phyloP scores from a whole-genome alignment of 2,329 filamentous ascomycete genomes.

The Chaetomium strumarium region DNA sequence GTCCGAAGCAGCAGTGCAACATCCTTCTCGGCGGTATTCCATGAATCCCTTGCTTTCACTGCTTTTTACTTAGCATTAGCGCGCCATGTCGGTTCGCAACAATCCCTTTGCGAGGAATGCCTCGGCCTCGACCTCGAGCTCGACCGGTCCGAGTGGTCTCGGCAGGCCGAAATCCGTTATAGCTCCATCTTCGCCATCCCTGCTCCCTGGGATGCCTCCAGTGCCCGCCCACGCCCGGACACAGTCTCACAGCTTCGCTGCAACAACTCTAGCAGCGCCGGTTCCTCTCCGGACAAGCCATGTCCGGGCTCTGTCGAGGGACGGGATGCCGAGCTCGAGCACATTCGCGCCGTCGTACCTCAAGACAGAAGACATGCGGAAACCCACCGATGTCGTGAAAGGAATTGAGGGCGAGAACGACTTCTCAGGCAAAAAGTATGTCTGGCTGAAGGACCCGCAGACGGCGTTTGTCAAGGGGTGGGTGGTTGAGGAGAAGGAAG shows the following conservation, averaged over 20 bases:
- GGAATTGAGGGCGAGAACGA: slow-evolving; percentile 96
- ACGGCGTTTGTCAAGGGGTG: slow-evolving; percentile 88
- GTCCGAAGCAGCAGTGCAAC: slow-evolving; percentile 7
- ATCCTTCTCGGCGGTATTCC: slow-evolving; percentile 16
- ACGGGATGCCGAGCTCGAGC: slow-evolving; percentile 57
- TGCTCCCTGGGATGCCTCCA: slow-evolving; percentile 35
- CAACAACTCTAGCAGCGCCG: slow-evolving; percentile 33
- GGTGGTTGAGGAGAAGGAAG: slow-evolving; percentile 74
- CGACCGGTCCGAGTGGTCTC: slow-evolving; percentile 50
- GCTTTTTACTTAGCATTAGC: slow-evolving; percentile 21
- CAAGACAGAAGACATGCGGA: slow-evolving; percentile 70
- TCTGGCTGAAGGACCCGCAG: slow-evolving; percentile 88
- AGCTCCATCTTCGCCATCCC: slow-evolving; percentile 53
- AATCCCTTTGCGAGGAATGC: slow-evolving; percentile 71
- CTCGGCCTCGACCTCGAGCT: slow-evolving; percentile 65
- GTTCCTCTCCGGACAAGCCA: slow-evolving; percentile 31
- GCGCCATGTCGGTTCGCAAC: slow-evolving; percentile 64
- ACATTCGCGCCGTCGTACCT: slow-evolving; percentile 98
- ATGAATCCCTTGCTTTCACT: slow-evolving; percentile 11
- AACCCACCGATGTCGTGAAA: slow-evolving; percentile 47
- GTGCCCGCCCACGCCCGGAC: slow-evolving; percentile 56
- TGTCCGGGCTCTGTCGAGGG: slow-evolving; percentile 55
- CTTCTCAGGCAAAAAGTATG: slow-evolving; percentile 97
- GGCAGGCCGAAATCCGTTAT: slow-evolving; percentile 70
- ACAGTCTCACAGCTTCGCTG: slow-evolving; percentile 57